Conservation (phyloP, 768 basidiomycete genomes). For the Phaeotremella skinneri region DNA sequence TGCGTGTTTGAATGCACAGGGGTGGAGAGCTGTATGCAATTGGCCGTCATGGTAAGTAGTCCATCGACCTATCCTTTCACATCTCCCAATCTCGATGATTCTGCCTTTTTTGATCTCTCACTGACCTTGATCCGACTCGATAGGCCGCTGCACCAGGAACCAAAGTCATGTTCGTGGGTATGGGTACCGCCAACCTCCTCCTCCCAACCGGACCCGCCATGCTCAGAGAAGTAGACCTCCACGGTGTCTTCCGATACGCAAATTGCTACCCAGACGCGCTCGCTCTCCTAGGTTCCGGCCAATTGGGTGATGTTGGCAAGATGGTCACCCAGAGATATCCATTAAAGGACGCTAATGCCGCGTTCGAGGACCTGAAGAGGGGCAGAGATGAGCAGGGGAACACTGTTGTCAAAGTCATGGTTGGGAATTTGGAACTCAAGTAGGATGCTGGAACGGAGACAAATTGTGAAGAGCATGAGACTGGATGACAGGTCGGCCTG, state of each 20-base stretch:
- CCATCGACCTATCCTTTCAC: neutral
- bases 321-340: slow-evolving; percentile 60
- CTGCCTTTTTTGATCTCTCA: slow-evolving; percentile 18
- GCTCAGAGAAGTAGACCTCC: slow-evolving; percentile 84
- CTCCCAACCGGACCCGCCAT: slow-evolving; percentile 82
- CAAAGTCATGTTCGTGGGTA: slow-evolving; percentile 89
- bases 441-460: slow-evolving; percentile 7
- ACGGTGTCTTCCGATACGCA: slow-evolving; percentile 67
- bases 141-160: slow-evolving; percentile 81
- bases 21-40: slow-evolving; percentile 85
- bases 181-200: slow-evolving; percentile 80
- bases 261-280: slow-evolving; percentile 89
- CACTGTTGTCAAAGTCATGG: slow-evolving; percentile 87
- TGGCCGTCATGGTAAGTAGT: slow-evolving; percentile 76
- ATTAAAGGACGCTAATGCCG: slow-evolving; percentile 65
- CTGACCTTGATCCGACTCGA: slow-evolving; percentile 3
- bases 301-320: slow-evolving; percentile 64
- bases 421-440: slow-evolving; percentile 50
- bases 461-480: neutral
- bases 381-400: slow-evolving; percentile 76
- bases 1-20: slow-evolving; percentile 94
- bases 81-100: slow-evolving; percentile 16
- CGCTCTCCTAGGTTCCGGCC: slow-evolving; percentile 68
- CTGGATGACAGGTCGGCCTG: neutral
- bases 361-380: slow-evolving; percentile 75